Conservation (phyloP, 2,329 filamentous ascomycete genomes). For the Colletotrichum siamense region DNA sequence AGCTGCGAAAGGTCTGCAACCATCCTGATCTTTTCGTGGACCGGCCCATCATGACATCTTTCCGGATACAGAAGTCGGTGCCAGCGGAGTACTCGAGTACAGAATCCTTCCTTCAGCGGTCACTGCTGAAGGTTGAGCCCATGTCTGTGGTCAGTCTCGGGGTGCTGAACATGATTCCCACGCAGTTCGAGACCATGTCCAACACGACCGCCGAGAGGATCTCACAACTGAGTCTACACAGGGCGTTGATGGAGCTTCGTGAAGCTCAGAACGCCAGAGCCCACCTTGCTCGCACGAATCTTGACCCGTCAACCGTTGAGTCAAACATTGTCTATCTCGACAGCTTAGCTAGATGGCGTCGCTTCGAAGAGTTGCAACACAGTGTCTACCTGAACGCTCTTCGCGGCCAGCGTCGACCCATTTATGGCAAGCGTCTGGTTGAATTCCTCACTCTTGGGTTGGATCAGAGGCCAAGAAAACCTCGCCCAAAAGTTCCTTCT, state of each 20-base stretch:
- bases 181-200: constrained; percentile 71
- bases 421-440: constrained; percentile 84
- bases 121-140: constrained; percentile 65
- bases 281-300: constrained; percentile 56
- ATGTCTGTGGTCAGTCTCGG: constrained; percentile 73
- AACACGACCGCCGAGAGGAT: constrained; percentile 57
- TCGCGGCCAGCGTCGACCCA: constrained; percentile 78
- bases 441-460: constrained; percentile 72
- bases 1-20: constrained; percentile 96
- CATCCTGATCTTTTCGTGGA: constrained; percentile 97
- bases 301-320: constrained; percentile 71
- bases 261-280: constrained; percentile 72
- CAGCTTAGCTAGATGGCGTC: constrained; percentile 70
- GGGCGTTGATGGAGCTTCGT: constrained; percentile 71
- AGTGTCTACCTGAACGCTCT: constrained; percentile 82
- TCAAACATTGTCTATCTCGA: constrained; percentile 78
- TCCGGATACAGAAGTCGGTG: constrained; percentile 85
- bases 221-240: constrained; percentile 72
- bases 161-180: constrained; percentile 81
- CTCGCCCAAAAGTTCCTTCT: constrained; percentile 64
- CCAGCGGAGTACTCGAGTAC: constrained; percentile 76
- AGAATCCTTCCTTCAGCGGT: constrained; percentile 72
- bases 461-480: constrained; percentile 62
- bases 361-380: constrained; percentile 80
- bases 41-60: constrained; percentile 94